Base-by-base conservation (phyloP, 75 land plant genomes). In the Sequoia sempervirens region DNA sequence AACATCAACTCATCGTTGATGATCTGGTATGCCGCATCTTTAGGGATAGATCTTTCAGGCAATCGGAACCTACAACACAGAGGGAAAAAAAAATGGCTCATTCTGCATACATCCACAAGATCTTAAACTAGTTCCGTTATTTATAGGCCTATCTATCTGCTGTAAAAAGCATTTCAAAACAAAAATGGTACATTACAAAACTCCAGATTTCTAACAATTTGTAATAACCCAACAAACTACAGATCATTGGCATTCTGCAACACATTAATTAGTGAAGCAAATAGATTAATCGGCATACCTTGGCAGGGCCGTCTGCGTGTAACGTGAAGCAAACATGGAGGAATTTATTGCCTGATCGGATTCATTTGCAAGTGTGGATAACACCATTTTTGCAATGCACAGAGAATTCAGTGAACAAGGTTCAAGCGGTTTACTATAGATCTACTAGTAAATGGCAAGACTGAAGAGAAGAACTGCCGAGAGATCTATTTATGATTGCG, bases 261-360 rank as follows among this genome's bases (percentile, higher is more conserved):
- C 53, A 50, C 53, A 50, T 50, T 15, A 79, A 14, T 75, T 68
- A 80, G 20, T 17, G 41, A 84, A 79, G 34, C 38, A 47, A 56
- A 84, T 15, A n/a, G 26, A 37, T 76, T 0, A 79, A 11, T 66
- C 4, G 20, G 54, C 68, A 54, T 76, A 90, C 91, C 84, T 88
- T 36, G 91, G 90, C 34, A 90, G 81, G 30, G 85, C 69, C n/a
- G 82, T 30, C 56, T 84, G 91, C n/a, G 84, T 87, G 70, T 90
- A 90, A 34, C 91, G 87, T 73, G 91, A 88, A 78, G 91, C 91
- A 79, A 90, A 90, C 41, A 86, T 90, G 11, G 53, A 50, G 58
- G 91, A 90, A 41, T 90, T 85, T 82, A 88, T 0, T 0, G 82
- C 43, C 32, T 15, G 75, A 47, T 88, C 86, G 15, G 89, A 73